These are phyloP conservation scores for Haplosporangium sp. DNA, from an alignment of 371 early-diverging fungal genomes.

Conservation along the genomic window DNA sequence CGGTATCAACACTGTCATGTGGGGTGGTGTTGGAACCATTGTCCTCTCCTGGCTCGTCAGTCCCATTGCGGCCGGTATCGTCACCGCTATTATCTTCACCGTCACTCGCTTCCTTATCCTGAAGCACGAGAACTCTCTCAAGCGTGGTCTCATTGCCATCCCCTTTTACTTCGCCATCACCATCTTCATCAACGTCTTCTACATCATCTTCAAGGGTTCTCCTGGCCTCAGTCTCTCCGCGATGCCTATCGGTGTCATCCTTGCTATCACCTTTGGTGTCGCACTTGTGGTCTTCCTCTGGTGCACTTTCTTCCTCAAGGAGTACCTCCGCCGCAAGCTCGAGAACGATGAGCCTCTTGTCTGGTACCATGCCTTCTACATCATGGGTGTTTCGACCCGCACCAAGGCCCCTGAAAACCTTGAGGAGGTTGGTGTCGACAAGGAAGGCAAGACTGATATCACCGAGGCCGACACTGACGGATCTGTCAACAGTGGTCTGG, in stretches of 20 bases:
- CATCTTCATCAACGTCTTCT: slow-evolving; percentile 75
- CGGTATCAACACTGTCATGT: slow-evolving; percentile 74
- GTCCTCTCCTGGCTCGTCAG: slow-evolving; percentile 84
- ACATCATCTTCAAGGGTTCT: slow-evolving; percentile 79
- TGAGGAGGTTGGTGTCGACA: slow-evolving; percentile 9
- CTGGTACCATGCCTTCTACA: slow-evolving; percentile 75
- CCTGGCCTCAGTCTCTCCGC: slow-evolving; percentile 60
- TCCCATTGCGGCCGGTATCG: slow-evolving; percentile 75
- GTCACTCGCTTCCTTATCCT: slow-evolving; percentile 75
- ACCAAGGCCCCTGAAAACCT: slow-evolving; percentile 14
- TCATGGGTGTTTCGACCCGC: slow-evolving; percentile 18
- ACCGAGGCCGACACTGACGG: slow-evolving; percentile 21
- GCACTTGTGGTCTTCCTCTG: slow-evolving; percentile 61
- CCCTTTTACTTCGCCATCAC: slow-evolving; percentile 88
- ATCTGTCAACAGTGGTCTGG: slow-evolving; percentile 20
- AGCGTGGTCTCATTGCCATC: slow-evolving; percentile 78
- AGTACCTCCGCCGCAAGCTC: slow-evolving; percentile 73
- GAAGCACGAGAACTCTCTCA: slow-evolving; percentile 71
- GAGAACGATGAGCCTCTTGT: slow-evolving; percentile 72
- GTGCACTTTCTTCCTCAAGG: slow-evolving; percentile 69
- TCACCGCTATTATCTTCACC: slow-evolving; percentile 75
- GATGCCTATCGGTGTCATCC: slow-evolving; percentile 58
- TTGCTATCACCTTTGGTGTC: slow-evolving; percentile 31
- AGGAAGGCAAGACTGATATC: slow-evolving; percentile 2
- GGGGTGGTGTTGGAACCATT: slow-evolving; percentile 81